These are phyloP conservation scores for Candida sphagnicola DNA, from an alignment of 805 yeast genomes.

Conservation along the genomic window DNA sequence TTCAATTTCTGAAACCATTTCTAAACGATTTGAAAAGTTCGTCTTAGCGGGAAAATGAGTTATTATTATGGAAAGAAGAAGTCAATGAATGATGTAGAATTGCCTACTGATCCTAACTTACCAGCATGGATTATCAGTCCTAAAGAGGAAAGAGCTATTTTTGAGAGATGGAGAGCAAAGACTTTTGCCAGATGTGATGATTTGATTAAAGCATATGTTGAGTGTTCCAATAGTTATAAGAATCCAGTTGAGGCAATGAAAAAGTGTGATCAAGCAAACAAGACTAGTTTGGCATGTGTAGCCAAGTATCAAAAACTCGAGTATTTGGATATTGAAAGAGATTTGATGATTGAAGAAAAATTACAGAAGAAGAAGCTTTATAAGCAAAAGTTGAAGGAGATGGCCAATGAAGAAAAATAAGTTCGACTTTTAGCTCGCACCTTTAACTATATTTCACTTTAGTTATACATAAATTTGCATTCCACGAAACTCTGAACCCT, in stretches of 20 bases:
- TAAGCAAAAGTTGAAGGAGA: slow-evolving; percentile 6
- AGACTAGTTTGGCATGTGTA: slow-evolving; percentile 62
- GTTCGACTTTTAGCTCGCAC: too few relatives aligned
- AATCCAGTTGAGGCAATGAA: slow-evolving; percentile 65
- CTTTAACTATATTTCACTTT: too few relatives aligned
- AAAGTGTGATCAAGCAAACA: slow-evolving; percentile 56
- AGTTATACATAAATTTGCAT: too few relatives aligned
- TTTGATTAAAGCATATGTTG: slow-evolving; percentile 62
- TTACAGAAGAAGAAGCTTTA: slow-evolving; percentile 14
- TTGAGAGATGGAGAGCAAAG: slow-evolving; percentile 63
- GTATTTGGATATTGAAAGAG: slow-evolving; percentile 68
- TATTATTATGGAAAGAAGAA: slow-evolving; percentile 20
- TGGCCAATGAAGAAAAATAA: too few relatives aligned
- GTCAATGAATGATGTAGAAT: slow-evolving; percentile 33
- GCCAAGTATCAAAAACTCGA: slow-evolving; percentile 54
- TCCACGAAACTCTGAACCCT: too few relatives aligned
- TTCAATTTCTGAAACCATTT: too few relatives aligned
- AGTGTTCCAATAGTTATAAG: slow-evolving; percentile 55
- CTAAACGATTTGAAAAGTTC: too few relatives aligned
- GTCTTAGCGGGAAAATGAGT: slow-evolving; percentile 20
- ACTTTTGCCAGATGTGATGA: slow-evolving; percentile 68
- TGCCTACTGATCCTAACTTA: slow-evolving; percentile 42
- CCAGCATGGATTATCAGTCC: slow-evolving; percentile 80
- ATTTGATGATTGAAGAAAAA: slow-evolving; percentile 58
- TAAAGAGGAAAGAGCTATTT: slow-evolving; percentile 67